Base-by-base conservation (phyloP, 2,329 filamentous ascomycete genomes). In the Neoarthrinium moseri region DNA sequence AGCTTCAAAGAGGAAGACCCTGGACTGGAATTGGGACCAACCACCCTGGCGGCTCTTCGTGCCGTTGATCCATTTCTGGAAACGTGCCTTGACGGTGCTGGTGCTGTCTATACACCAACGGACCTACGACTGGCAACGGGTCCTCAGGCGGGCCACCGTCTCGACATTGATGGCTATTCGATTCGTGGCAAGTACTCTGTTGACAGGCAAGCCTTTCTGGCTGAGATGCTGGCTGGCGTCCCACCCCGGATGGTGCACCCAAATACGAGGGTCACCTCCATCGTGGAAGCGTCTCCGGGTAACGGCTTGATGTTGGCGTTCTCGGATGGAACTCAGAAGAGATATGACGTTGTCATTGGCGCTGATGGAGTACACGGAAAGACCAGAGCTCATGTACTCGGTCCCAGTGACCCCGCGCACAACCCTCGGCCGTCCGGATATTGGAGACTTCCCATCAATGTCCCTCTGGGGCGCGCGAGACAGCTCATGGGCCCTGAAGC, bases 321-420 rank as follows among this genome's bases (percentile, higher is more conserved):
- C 15, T 55, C 48, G 3, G 58, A 61, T 30, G 60, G 61, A 3
- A 44, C 56, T 18, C 56, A 57, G 36, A 57, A 56, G 48, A 51
- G 51, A 34, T 64, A 62, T 42, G 60, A 64, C 23, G 39, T 62
- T 4, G 53, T 64, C 3, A 46, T 64, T 5, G 59, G 61, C 4
- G 53, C 60, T 3, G 60, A 63, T 20, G 57, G 58, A 3, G 43
- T 52, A 2, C 51, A 56, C 18, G 54, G 57, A 2, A 51, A 54
- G 21, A 53, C 54, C 2, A 54, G 59, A n/a, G 35, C 51, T 17
- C 55, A 57, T 24, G 57, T 62, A 15, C 46, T 62, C 1, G 58
- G 58, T 2, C 21, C 36, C 11, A 47, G 56, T 20, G 52, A 58
- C 33, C 50, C 52, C 7, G 43, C 58, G 3, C 24, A 47, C 8